phyloP scores from a whole-genome alignment of 2,329 filamentous ascomycete genomes.

The Aspergillus calidoustus region DNA sequence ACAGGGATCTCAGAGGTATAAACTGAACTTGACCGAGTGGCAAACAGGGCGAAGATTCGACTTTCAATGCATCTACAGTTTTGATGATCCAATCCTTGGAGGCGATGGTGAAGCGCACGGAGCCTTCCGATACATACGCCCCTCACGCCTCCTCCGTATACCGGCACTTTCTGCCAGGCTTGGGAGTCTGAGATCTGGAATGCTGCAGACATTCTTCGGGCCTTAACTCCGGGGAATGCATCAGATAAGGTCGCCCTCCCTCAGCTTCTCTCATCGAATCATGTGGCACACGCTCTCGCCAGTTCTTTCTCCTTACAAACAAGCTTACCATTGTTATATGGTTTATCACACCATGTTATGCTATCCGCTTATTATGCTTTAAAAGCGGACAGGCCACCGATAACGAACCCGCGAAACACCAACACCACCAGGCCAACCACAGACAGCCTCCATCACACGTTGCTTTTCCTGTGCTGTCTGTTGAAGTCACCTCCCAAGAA shows the following conservation, averaged over 20 bases:
- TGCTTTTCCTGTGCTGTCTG: slow-evolving; percentile 20
- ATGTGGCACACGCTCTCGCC: background rate
- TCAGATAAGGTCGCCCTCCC: slow-evolving; percentile 5
- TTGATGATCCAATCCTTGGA: background rate
- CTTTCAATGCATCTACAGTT: background rate
- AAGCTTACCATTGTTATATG: background rate
- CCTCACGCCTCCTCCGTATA: slow-evolving; percentile 2
- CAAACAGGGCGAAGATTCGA: slow-evolving; percentile 4
- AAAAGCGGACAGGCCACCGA: slow-evolving; percentile 8
- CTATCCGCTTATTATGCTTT: slow-evolving; percentile 13
- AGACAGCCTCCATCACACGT: slow-evolving; percentile 32
- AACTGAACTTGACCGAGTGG: background rate
- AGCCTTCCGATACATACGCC: background rate
- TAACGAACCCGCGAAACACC: slow-evolving; percentile 14
- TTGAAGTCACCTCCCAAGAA: slow-evolving; percentile 11
- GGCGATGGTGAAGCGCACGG: background rate
- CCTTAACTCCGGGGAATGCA: slow-evolving; percentile 3
- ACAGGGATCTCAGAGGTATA: background rate
- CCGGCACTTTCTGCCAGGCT: slow-evolving; percentile 6
- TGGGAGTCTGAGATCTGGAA: background rate
- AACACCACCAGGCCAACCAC: slow-evolving; percentile 37
- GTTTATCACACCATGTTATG: slow-evolving; percentile 7
- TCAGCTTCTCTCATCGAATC: background rate
- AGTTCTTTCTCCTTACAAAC: background rate
- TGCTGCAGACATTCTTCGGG: background rate